Conservation (phyloP, 2,329 filamentous ascomycete species). For the Sclerotinia trifoliorum region DNA sequence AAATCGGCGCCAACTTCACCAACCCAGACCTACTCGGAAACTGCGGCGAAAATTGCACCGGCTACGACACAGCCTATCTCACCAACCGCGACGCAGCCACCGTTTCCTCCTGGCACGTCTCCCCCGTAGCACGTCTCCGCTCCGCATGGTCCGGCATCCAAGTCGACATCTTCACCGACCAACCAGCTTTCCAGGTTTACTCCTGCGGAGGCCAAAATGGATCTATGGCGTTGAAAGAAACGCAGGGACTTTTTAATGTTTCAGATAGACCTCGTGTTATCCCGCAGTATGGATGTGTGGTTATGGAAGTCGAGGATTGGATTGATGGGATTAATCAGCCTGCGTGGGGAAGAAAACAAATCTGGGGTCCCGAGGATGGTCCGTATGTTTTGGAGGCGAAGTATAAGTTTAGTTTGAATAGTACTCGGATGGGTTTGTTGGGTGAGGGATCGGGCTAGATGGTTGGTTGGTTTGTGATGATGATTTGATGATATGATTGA, state of each 20-base stretch:
- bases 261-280: slow-evolving; percentile 59
- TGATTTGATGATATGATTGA: too few species aligned
- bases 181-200: slow-evolving; percentile 87
- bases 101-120: slow-evolving; percentile 62
- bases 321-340: slow-evolving; percentile 93
- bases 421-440: slow-evolving; percentile 29
- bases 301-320: slow-evolving; percentile 90
- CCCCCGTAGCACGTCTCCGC: slow-evolving; percentile 64
- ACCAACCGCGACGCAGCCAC: slow-evolving; percentile 60
- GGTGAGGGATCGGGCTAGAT: slow-evolving; percentile 28
- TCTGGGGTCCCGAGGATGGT: slow-evolving; percentile 58
- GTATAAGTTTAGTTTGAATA: slow-evolving; percentile 51
- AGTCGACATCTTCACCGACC: slow-evolving; percentile 77
- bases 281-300: slow-evolving; percentile 77
- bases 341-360: slow-evolving; percentile 74
- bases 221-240: slow-evolving; percentile 63
- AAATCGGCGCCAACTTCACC: slow-evolving; percentile 68
- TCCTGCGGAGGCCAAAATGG: slow-evolving; percentile 77
- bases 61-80: slow-evolving; percentile 74
- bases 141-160: slow-evolving; percentile 79
- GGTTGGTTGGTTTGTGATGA: too few species aligned
- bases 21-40: slow-evolving; percentile 64
- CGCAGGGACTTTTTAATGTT: slow-evolving; percentile 62
- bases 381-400: slow-evolving; percentile 62
- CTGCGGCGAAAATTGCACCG: slow-evolving; percentile 79